These are phyloP conservation scores for Ceratocystiopsis sp. DNA, from an alignment of 2,329 filamentous ascomycete genomes.

Conservation along the genomic window DNA sequence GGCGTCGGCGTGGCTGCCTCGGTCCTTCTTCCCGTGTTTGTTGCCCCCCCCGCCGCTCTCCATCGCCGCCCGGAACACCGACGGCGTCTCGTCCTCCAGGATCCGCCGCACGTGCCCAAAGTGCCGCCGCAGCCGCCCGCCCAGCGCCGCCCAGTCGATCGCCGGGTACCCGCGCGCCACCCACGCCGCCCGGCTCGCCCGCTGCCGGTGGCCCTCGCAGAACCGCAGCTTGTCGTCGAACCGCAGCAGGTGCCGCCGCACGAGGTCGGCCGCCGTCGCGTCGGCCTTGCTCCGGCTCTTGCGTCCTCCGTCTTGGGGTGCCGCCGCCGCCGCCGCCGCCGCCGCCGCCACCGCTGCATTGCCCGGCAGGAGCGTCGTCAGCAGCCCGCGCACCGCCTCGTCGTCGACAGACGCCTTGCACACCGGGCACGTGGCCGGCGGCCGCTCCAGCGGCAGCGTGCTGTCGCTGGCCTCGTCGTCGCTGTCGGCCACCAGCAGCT, in stretches of 20 bases:
- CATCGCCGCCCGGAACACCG: constrained; percentile 40
- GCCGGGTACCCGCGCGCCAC: constrained; percentile 43
- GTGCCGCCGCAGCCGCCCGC: constrained; percentile 39
- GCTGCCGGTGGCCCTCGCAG: constrained; percentile 44
- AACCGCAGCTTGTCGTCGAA: constrained; percentile 44
- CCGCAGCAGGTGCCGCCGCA: constrained; percentile 21
- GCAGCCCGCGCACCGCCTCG: constrained; percentile 26
- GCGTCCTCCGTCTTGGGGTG: too few species aligned
- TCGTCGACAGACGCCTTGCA: constrained; percentile 44
- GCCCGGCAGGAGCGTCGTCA: neutral
- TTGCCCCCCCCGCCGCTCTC: constrained; percentile 39
- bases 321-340: neutral
- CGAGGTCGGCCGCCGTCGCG: neutral
- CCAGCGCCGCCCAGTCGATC: constrained; percentile 51
- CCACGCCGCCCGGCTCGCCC: constrained; percentile 32
- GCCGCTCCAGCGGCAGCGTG: constrained; percentile 1
- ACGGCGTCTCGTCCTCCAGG: constrained; percentile 35
- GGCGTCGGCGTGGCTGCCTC: neutral
- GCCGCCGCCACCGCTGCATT: constrained; percentile 8
- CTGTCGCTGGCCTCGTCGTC: constrained; percentile 2
- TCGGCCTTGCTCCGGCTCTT: too few species aligned
- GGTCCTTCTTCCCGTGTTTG: constrained; percentile 9
- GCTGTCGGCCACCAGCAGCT: neutral
- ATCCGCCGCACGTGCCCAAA: constrained; percentile 38
- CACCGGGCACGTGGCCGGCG: constrained; percentile 38